Evolutionary conservation across 108 stramenopile species (phyloP), one percentile per base, ranked within the genome.

Genomic region (Conticribra weissflogii): DNA sequence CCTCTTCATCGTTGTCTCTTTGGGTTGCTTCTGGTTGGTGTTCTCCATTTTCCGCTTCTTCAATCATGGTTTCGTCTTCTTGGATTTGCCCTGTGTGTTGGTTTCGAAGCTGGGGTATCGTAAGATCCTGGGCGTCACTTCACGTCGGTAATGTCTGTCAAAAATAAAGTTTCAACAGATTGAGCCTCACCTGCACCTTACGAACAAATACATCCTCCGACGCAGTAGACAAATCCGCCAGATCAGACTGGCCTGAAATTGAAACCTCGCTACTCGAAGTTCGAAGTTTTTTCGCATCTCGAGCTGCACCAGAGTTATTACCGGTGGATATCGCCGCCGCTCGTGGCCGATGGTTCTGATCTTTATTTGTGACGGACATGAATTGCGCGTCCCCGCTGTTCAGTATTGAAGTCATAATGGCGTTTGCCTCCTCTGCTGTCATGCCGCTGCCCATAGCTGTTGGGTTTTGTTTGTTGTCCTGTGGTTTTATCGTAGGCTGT

Each of bases 221-320:
- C 5, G 36, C 12, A 41, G 36, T 41, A 41, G 36, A 41, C 36
- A 47, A 45, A 14, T 22, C 47, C 27, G 44, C 61, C 3, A 47
- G 46, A 47, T 62, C 61, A 15, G 61, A 62, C 25, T 62, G 61
- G 2, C 61, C 61, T 1, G 61, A 62, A 33, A 62, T 62, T 29
- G 30, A 33, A 25, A 62, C 47, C 28, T 62, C 61, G 61, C 47
- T 44, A n/a, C n/a, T 41, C 36, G 36, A 41, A 5, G 36, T 41
- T 12, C 36, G 36, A 41, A 41, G 36, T 41, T 41, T 41, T 12
- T 41, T 41, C 36, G 36, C 36, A 5, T 41, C 36, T 5, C 36
- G 36, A 12, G 12, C 12, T 9, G 12, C 12, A 9, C 36, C 36
- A 12, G 36, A 41, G 36, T 41, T 41, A 12, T 41, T 41, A 9